A percentile compares a stretch with the other conserved stretches of the same genome.
These are phyloP conservation scores for Hansenula lynferdii DNA, from an alignment of 1,139 yeast genomes.

Conservation along the genomic window DNA sequence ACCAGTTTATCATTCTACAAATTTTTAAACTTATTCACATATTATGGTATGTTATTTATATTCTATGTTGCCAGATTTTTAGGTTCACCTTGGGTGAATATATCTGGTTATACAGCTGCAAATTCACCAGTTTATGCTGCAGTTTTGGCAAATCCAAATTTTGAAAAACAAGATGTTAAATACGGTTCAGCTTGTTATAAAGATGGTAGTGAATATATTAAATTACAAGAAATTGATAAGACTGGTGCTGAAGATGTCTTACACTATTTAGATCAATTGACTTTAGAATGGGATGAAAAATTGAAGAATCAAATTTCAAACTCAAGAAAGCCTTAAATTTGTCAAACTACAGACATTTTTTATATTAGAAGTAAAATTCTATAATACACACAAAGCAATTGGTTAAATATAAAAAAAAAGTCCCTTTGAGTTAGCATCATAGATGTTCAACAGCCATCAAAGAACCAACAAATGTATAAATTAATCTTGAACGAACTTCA, in stretches of 20 bases:
- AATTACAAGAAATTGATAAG: slow-evolving; percentile 48
- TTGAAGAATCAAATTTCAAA: slow-evolving; percentile 67
- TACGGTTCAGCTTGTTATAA: slow-evolving; percentile 70
- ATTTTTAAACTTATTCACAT: slow-evolving; percentile 70
- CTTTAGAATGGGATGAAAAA: slow-evolving; percentile 61
- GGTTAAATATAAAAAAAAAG: too few species aligned
- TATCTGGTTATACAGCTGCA: slow-evolving; percentile 85
- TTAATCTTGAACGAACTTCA: slow-evolving; percentile 91
- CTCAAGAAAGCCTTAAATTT: slow-evolving; percentile 34
- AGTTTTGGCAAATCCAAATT: slow-evolving; percentile 36
- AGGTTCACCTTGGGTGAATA: slow-evolving; percentile 88
- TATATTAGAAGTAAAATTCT: too few species aligned
- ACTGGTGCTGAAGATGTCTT: slow-evolving; percentile 64
- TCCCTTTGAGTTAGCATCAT: too few species aligned
- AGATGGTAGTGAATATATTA: slow-evolving; percentile 61
- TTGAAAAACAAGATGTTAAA: slow-evolving; percentile 50
- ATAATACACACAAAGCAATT: too few species aligned
- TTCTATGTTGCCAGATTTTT: slow-evolving; percentile 79
- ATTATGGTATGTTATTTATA: slow-evolving; percentile 77
- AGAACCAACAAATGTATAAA: slow-evolving; percentile 91
- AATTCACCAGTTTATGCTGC: slow-evolving; percentile 73
- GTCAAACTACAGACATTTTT: too few species aligned
- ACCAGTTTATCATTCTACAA: slow-evolving; percentile 77
- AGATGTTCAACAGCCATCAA: slow-evolving; percentile 62
- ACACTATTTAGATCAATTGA: slow-evolving; percentile 51